Evolutionary conservation across 2,329 filamentous ascomycete genomes (phyloP), one percentile per base, ranked within the genome.

Genomic region (Aspergillus sp.): DNA sequence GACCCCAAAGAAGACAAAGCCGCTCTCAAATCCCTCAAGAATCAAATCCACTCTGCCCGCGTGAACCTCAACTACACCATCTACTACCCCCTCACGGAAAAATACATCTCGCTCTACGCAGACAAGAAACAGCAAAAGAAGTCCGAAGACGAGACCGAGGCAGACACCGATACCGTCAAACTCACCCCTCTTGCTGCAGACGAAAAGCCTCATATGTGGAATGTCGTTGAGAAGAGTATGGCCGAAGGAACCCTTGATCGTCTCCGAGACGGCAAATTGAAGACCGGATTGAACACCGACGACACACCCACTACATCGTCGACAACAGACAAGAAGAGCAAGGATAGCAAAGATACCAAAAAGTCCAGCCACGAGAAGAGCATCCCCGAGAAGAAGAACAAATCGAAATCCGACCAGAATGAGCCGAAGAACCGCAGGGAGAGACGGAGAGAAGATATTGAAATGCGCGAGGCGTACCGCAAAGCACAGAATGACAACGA

Each of bases 21-120:
- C 56, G 61, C 48, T 46, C 47, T 36, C 27, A 58, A 54, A 40
- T 38, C 56, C 68, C 37, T 62, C 56, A 47, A 48, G 4, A 40
- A 52, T 35, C 64, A 65, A 40, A 63, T 78, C 26, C 73, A 78
- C 51, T 61, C 61, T 28, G 72, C 74, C 6, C 73, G 77, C 42
- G 73, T 82, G 19, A 80, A 83, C 56, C 60, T 83, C 49, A 81
- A 81, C 56, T 85, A 85, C 59, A 75, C 81, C 6, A 71, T 78
- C 33, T 83, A 81, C 59, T 81, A 76, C 49, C 81, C 81, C 10
- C 69, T 83, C 19, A 72, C 74, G 43, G 70, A 77, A 56, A 75
- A 79, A 46, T 85, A 85, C 61, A 70, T 78, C 9, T 74, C 77
- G 13, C 61, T 84, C 3, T 84, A 75, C 49, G 68, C 70, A 6